phyloP scores from a whole-genome alignment of 306 rosid species.

The Prunus mira region DNA sequence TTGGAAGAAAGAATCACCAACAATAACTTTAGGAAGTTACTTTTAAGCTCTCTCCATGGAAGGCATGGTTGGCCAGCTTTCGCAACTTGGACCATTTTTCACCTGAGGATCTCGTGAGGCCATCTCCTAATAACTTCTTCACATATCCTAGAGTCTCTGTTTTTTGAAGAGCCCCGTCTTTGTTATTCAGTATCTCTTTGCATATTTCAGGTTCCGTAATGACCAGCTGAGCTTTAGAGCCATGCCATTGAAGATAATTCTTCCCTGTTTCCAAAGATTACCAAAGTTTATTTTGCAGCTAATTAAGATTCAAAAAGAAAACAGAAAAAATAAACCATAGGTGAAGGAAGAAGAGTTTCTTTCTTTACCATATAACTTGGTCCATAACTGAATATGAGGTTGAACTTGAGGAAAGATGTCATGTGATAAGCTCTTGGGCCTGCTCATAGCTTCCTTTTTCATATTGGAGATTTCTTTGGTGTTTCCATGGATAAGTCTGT shows the following conservation, averaged over 20 bases:
- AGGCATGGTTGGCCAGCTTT: slow-evolving; percentile 20
- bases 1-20: too few species aligned
- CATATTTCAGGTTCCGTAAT: slow-evolving; percentile 29
- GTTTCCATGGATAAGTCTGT: slow-evolving; percentile 19
- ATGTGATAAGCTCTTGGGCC: slow-evolving; percentile 15
- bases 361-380: neutral
- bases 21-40: neutral
- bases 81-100: slow-evolving; percentile 29
- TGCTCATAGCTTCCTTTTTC: slow-evolving; percentile 10
- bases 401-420: slow-evolving; percentile 13
- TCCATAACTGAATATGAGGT: slow-evolving; percentile 25
- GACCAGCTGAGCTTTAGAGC: slow-evolving; percentile 23
- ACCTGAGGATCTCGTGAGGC: slow-evolving; percentile 20
- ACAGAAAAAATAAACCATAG: neutral
- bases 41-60: slow-evolving; percentile 25
- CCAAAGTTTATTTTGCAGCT: neutral
- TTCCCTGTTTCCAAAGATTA: slow-evolving; percentile 15
- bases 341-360: neutral
- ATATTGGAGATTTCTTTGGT: slow-evolving; percentile 13
- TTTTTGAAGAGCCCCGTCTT: slow-evolving; percentile 15
- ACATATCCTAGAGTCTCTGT: neutral
- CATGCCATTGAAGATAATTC: slow-evolving; percentile 34
- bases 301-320: neutral
- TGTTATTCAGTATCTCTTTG: slow-evolving; percentile 29
- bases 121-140: slow-evolving; percentile 32